phyloP scores from a whole-genome alignment of 129 eudicot genomes.

The Tagetes erecta region DNA sequence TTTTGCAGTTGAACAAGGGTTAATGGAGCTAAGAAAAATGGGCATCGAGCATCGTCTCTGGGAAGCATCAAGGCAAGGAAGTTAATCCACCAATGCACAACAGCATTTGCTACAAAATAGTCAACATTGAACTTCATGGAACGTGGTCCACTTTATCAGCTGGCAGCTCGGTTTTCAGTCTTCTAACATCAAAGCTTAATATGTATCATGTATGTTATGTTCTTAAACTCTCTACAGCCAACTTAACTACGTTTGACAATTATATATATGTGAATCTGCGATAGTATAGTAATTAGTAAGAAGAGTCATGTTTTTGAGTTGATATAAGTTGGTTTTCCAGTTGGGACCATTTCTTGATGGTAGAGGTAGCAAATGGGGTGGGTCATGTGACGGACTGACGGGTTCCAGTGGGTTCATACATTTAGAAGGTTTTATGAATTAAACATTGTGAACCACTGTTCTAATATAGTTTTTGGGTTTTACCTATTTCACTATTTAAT shows the following conservation, averaged over 20 bases:
- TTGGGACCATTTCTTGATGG: too few species aligned
- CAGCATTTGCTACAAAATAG: not conserved
- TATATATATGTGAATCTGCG: too few species aligned
- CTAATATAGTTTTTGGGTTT: too few species aligned
- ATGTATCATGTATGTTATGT: conserved; percentile 30
- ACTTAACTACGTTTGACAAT: conserved; percentile 6
- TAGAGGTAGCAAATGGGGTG: too few species aligned
- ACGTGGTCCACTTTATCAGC: not conserved
- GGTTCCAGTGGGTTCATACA: too few species aligned
- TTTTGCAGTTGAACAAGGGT: conserved; percentile 80
- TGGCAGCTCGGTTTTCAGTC: conserved; percentile 18
- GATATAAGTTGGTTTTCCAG: not conserved
- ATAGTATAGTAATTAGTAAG: conserved; percentile 11
- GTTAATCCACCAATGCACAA: conserved; percentile 28
- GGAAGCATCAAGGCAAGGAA: conserved; percentile 92
- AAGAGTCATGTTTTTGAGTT: conserved; percentile 20
- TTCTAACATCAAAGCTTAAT: conserved; percentile 8
- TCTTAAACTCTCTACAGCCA: not conserved
- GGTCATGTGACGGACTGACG: too few species aligned
- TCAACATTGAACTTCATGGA: not conserved
- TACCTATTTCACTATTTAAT: too few species aligned
- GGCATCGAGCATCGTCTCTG: conserved; percentile 77
- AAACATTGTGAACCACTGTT: too few species aligned
- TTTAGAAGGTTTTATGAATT: too few species aligned
- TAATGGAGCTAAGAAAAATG: conserved; percentile 84